Percentiles rank a stretch among this genome's conserved stretches.
phyloP scores from a whole-genome alignment of 345 rosid species.

The Erodium maritimum region DNA sequence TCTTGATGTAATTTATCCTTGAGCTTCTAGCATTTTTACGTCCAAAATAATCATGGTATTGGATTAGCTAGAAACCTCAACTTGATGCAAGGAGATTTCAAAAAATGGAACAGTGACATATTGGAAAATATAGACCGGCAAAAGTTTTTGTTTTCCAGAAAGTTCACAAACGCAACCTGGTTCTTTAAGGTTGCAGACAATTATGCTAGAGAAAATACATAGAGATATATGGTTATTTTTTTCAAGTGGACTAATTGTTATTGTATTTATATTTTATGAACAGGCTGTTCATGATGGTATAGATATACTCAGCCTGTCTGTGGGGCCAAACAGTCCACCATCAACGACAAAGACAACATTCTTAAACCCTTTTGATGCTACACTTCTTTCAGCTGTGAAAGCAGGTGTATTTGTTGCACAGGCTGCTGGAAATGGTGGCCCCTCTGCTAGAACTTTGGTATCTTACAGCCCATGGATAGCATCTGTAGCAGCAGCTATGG shows the following conservation, averaged over 20 bases:
- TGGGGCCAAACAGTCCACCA: conserved; percentile 95
- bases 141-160: too few relatives aligned
- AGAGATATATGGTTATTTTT: background rate
- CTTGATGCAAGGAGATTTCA: too few relatives aligned
- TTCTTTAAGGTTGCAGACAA: background rate
- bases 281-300: conserved; percentile 99
- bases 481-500: conserved; percentile 93
- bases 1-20: background rate
- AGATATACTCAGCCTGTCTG: conserved; percentile 89
- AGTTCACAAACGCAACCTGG: background rate
- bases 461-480: conserved; percentile 98
- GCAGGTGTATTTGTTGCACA: conserved; percentile 98
- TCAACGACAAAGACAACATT: conserved; percentile 75
- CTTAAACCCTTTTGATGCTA: conserved; percentile 89
- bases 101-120: too few relatives aligned
- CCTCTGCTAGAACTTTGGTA: conserved; percentile 86
- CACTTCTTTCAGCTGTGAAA: conserved; percentile 92
- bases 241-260: too few relatives aligned
- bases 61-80: background rate
- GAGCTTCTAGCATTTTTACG: background rate
- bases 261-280: conserved; percentile 10
- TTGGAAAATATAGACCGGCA: too few relatives aligned
- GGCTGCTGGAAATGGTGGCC: conserved; percentile 98
- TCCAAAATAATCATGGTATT: background rate
- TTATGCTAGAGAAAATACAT: background rate